Evolutionary conservation across 2,329 filamentous ascomycete species (phyloP).

Genomic region (Setomelanomma holmii): DNA sequence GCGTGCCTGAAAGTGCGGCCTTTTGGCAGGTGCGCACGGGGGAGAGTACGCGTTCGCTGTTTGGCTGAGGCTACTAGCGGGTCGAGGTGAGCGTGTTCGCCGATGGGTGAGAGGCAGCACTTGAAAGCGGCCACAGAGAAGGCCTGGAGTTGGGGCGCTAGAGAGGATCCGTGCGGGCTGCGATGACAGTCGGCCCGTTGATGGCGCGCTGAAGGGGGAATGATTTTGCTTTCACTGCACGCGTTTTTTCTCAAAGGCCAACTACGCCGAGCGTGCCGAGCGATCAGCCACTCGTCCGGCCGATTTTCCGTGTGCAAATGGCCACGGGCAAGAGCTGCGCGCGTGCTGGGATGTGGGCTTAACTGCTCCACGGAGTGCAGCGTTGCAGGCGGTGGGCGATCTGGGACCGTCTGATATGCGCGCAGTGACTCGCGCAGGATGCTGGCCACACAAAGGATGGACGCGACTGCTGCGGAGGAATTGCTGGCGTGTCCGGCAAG

Average conservation of each 20-base stretch:
- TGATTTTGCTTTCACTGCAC: slow-evolving; percentile 36
- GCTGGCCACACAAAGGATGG: background rate
- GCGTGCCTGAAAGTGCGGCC: background rate
- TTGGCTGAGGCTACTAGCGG: slow-evolving; percentile 6
- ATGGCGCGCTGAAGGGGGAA: slow-evolving; percentile 26
- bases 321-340: background rate
- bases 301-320: slow-evolving; percentile 26
- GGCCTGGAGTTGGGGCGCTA: slow-evolving; percentile 11
- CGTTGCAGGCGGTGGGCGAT: slow-evolving; percentile 16
- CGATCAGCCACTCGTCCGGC: slow-evolving; percentile 44
- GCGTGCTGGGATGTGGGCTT: slow-evolving; percentile 11
- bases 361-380: slow-evolving; percentile 8
- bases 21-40: background rate
- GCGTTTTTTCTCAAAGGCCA: slow-evolving; percentile 29
- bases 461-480: slow-evolving; percentile 15
- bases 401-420: slow-evolving; percentile 19
- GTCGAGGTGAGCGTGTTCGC: slow-evolving; percentile 26
- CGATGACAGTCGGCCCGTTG: slow-evolving; percentile 42
- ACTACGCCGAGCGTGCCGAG: slow-evolving; percentile 45
- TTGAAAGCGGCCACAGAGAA: slow-evolving; percentile 25
- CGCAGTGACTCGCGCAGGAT: slow-evolving; percentile 22
- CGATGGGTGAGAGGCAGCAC: slow-evolving; percentile 23
- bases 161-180: slow-evolving; percentile 1
- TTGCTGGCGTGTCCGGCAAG: slow-evolving; percentile 19
- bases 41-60: slow-evolving; percentile 15